phyloP scores from a whole-genome alignment of 495 filamentous ascomycete species.

The Astrocystis sublimbata region DNA sequence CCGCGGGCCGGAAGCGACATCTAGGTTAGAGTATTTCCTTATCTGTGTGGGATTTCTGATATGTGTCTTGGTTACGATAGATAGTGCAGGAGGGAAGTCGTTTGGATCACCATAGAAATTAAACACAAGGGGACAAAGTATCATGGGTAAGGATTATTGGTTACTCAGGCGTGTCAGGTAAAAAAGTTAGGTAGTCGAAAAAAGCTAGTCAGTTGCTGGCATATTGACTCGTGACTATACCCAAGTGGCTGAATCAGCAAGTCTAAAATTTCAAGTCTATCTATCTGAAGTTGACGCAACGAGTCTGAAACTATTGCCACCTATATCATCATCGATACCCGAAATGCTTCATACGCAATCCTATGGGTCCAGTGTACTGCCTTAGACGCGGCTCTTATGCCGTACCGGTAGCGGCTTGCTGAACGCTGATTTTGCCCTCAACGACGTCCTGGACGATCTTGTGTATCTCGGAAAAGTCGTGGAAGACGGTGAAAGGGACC shows the following conservation, averaged over 20 bases:
- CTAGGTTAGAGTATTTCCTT: too few relatives aligned
- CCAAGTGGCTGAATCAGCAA: background rate
- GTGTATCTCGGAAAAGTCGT: conserved; percentile 75
- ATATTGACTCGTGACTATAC: background rate
- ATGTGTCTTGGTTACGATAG: too few relatives aligned
- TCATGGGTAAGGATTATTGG: too few relatives aligned
- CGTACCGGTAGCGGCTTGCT: conserved; percentile 43
- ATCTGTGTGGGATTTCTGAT: too few relatives aligned
- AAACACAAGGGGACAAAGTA: too few relatives aligned
- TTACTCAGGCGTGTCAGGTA: too few relatives aligned
- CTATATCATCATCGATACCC: conserved; percentile 18
- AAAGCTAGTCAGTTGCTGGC: background rate
- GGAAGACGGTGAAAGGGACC: conserved; percentile 79
- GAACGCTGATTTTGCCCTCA: conserved; percentile 53
- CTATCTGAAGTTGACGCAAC: conserved; percentile 16
- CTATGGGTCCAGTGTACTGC: background rate
- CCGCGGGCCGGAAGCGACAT: conserved; percentile 55
- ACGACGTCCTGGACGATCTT: conserved; percentile 73
- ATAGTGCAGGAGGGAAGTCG: too few relatives aligned
- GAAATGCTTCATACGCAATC: conserved; percentile 1
- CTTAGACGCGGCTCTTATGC: conserved; percentile 23
- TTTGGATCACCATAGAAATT: too few relatives aligned
- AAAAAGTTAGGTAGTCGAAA: too few relatives aligned
- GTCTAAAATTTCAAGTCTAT: conserved; percentile 19
- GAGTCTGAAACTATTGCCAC: background rate